These are phyloP conservation scores for Clarireedia sp. DNA, from an alignment of 2,329 filamentous ascomycete species.

Conservation along the genomic window DNA sequence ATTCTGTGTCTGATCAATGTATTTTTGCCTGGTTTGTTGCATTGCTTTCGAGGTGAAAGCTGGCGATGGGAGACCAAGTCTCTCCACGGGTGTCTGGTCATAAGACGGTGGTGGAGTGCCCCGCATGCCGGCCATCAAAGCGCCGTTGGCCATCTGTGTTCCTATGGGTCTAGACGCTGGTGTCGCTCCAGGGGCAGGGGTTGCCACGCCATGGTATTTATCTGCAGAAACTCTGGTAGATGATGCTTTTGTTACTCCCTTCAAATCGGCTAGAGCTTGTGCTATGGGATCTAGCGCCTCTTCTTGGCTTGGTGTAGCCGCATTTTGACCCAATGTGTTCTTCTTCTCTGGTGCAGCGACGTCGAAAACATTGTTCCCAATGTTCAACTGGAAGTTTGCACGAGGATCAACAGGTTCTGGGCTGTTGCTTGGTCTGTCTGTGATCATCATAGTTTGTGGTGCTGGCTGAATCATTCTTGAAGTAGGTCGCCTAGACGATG, in stretches of 20 bases:
- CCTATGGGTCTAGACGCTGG: conserved; percentile 38
- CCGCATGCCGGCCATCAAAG: conserved; percentile 50
- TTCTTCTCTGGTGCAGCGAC: conserved; percentile 71
- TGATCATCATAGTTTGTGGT: conserved; percentile 24
- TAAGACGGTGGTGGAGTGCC: conserved; percentile 85
- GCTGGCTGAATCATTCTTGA: conserved; percentile 25
- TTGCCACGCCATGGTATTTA: conserved; percentile 86
- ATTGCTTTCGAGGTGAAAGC: conserved; percentile 91
- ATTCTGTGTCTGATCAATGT: conserved; percentile 71
- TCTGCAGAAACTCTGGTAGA: conserved; percentile 87
- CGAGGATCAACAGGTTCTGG: conserved; percentile 86
- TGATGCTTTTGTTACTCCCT: conserved; percentile 75
- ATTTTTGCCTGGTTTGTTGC: conserved; percentile 90
- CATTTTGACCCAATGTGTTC: conserved; percentile 34
- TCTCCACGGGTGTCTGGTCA: conserved; percentile 57
- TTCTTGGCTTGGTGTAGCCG: conserved; percentile 30
- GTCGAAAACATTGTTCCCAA: conserved; percentile 93
- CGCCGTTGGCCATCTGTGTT: conserved; percentile 32
- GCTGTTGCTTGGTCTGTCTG: conserved; percentile 48
- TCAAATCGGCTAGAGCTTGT: conserved; percentile 83
- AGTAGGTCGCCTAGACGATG: conserved; percentile 33
- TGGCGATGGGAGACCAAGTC: conserved; percentile 80
- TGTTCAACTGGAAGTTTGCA: conserved; percentile 84
- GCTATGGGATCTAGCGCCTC: conserved; percentile 83
- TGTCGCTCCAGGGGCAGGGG: conserved; percentile 54